Evolutionary conservation across 2,329 filamentous ascomycete species (phyloP), one percentile per base, ranked within the genome.

Genomic region (Amauroascus niger): DNA sequence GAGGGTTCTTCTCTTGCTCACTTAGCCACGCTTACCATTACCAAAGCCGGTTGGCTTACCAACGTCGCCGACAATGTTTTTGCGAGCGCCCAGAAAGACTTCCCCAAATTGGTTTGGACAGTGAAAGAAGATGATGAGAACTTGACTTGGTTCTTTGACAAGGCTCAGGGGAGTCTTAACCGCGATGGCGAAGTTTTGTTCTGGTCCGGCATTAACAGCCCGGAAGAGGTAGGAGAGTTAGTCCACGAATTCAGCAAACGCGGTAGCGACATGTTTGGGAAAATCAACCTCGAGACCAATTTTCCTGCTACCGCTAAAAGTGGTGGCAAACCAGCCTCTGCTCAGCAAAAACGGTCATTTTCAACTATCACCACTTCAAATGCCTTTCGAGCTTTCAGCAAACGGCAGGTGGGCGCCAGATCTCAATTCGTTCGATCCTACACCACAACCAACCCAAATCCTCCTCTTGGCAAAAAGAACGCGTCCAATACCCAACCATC

Each of bases 61-160:
- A 96, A 96, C 66, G 84, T 96, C 32, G 87, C 90, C 28, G 93
- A 97, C 69, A 96, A 97, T 65, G 87, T 97, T 55, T 95, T 97
- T 69, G 82, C 86, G 59, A 86, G 87, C 58, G 87, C 97, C 69
- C 94, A 91, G 78, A 94, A 95, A 71, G 91, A 96, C 66, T 86
- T 90, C 69, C 83, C 89, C 53, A 88, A 86, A 73, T 78, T 97
- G 60, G 86, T 88, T 59, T 98, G 90, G 91, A 95, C 89, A n/a
- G 91, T 96, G 57, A 91, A 87, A 74, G 86, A 90, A 65, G 86
- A 94, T 61, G 90, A 97, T 63, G 91, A 97, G 78, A 96, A 97
- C 69, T 76, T 97, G 63, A 90, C 88, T 9, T 97, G 91, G 93
- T 96, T 97, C 77, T 94, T 95, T 62, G 90, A 95, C 71, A 95